Percentiles rank a stretch among this genome's conserved stretches.
phyloP scores from a whole-genome alignment of 2,329 filamentous ascomycete species.

The Alternaria brassicae region DNA sequence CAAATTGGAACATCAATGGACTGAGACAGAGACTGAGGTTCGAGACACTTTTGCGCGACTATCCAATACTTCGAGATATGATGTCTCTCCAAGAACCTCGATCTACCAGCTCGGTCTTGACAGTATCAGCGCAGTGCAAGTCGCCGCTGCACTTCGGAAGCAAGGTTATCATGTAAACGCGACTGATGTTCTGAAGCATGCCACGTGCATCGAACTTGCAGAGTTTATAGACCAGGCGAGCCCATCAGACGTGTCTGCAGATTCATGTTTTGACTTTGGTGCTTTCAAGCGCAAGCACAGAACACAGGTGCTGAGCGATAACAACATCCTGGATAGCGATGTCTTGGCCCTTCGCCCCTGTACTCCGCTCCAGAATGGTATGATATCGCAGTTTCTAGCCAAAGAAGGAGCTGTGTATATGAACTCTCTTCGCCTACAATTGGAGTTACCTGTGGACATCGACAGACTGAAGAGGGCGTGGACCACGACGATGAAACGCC shows the following conservation, averaged over 20 bases:
- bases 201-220: constrained; percentile 46
- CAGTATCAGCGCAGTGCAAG: constrained; percentile 84
- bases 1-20: constrained; percentile 54
- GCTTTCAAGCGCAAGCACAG: constrained; percentile 59
- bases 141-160: constrained; percentile 72
- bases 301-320: constrained; percentile 38
- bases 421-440: constrained; percentile 69
- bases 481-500: constrained; percentile 59
- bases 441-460: constrained; percentile 54
- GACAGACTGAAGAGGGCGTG: constrained; percentile 65
- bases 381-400: constrained; percentile 76
- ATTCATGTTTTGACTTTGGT: constrained; percentile 54
- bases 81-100: constrained; percentile 68
- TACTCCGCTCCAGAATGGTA: constrained; percentile 79
- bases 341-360: constrained; percentile 74
- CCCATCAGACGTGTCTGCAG: neutral
- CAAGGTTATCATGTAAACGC: constrained; percentile 67
- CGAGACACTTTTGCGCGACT: constrained; percentile 66
- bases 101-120: constrained; percentile 91
- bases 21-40: constrained; percentile 59
- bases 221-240: constrained; percentile 18
- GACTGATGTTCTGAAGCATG: constrained; percentile 73
- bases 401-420: constrained; percentile 75
- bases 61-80: constrained; percentile 58
- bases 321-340: constrained; percentile 39